phyloP scores from a whole-genome alignment of 805 yeast genomes.

The Wickerhamomyces rabaulensis region DNA sequence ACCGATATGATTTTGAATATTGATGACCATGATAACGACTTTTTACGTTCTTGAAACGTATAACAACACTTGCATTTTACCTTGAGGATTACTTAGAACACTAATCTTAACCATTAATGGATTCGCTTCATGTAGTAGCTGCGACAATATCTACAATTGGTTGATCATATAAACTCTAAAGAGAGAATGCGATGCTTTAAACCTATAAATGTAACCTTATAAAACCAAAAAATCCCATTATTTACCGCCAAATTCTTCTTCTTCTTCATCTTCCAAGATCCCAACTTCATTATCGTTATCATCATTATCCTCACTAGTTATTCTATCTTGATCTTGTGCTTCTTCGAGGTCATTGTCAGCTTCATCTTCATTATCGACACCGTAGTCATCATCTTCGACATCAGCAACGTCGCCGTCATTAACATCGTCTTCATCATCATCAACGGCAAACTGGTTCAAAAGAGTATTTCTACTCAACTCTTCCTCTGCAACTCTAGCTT shows the following conservation, averaged over 20 bases:
- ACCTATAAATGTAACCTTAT: no score
- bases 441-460: slow-evolving; percentile 4
- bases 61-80: neutral
- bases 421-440: neutral
- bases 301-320: neutral
- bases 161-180: neutral
- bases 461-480: slow-evolving; percentile 3
- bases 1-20: neutral
- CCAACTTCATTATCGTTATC: neutral
- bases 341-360: neutral
- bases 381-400: neutral
- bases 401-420: neutral
- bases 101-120: neutral
- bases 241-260: neutral
- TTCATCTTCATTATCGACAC: neutral
- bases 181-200: neutral
- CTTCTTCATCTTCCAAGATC: neutral
- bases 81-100: neutral
- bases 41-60: neutral
- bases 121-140: neutral
- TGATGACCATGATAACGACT: neutral
- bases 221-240: neutral
- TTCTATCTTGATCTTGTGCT: slow-evolving; percentile 1
- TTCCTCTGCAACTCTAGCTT: slow-evolving; percentile 1
- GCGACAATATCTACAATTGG: neutral